Percentiles rank a stretch among this genome's conserved stretches.
phyloP scores from a whole-genome alignment of 2,329 filamentous ascomycete genomes.

The Lecanoromycetidae sp. region DNA sequence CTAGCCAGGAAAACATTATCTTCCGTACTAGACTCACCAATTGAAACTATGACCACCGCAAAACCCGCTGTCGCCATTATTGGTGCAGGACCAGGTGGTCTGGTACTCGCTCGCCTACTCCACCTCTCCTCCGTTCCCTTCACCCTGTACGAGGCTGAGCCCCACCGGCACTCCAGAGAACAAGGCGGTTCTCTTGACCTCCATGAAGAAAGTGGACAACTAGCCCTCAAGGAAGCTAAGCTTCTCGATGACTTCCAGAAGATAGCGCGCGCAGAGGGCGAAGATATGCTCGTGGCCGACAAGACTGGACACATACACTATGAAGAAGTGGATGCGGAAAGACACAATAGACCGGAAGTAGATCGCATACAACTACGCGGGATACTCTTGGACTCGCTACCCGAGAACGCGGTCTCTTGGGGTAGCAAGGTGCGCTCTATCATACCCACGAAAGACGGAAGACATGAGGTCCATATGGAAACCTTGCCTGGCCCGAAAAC shows the following conservation, averaged over 20 bases:
- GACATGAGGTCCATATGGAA: conserved; percentile 18
- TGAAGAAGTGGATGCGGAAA: conserved; percentile 17
- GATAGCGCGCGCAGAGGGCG: conserved; percentile 40
- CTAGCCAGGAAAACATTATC: too few relatives aligned
- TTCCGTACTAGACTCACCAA: too few relatives aligned
- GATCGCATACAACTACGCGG: conserved; percentile 37
- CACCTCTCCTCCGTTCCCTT: conserved; percentile 34
- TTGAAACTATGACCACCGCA: background rate
- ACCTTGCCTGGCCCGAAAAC: conserved; percentile 29
- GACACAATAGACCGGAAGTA: conserved; percentile 38
- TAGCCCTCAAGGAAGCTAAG: conserved; percentile 38
- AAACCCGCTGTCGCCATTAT: conserved; percentile 34
- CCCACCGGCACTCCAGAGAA: conserved; percentile 31
- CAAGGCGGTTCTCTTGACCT: conserved; percentile 46
- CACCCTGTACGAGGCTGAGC: conserved; percentile 40
- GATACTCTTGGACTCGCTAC: conserved; percentile 36
- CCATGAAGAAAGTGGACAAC: conserved; percentile 39
- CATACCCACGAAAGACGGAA: conserved; percentile 18
- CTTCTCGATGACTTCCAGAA: conserved; percentile 39
- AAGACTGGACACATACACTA: conserved; percentile 23
- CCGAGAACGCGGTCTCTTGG: conserved; percentile 36
- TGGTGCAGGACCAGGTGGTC: conserved; percentile 38
- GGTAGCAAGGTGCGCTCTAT: conserved; percentile 33
- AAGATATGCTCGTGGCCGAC: conserved; percentile 35
- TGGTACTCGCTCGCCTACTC: conserved; percentile 42